Base-by-base conservation (phyloP, 2,329 filamentous ascomycete genomes). In the Fusarium graminum region DNA sequence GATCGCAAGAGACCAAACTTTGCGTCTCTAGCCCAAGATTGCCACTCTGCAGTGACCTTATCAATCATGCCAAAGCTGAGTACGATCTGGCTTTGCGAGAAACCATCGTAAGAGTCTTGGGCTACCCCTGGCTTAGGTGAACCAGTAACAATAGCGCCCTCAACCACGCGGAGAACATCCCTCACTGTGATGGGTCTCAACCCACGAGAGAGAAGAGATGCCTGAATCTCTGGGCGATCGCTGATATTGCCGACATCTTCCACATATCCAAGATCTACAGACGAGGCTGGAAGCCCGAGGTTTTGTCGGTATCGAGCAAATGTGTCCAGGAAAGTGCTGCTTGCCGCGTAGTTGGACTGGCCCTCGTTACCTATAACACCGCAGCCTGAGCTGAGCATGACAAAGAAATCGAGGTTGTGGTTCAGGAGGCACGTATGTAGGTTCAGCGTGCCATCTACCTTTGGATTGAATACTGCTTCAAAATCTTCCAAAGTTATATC, bases 61-160 rank as follows among this genome's bases (percentile, higher is more conserved):
- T 71, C 68, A 28, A 70, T 71, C 63, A 62, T 69, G 16, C 68
- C 68, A 43, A 70, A 70, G 40, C 68, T 67, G 26, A 70, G 68
- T 14, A 70, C 62, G 22, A 70, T 69, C 42, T 70, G 68, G 22
- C 68, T 49, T 10, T 69, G 56, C 10, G 41, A 47, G 41, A 70
- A 69, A 17, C 40, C n/a, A 53, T 70, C 68, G 34, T 70, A 70
- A 38, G 42, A 62, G 32, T 54, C 42, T 13, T 44, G 43, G 25
- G 28, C 11, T n/a, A 59, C 13, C 36, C 2, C 26, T 26, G 38
- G 38, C 47, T 63, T 55, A 25, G 68, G 68, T 14, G 47, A 58
- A 16, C 68, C 63, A 0, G 59, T 71, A 36, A 45, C 68, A 30
- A 70, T 70, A 47, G 65, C 65, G 6, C 65, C 68, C 43, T 70